Percentiles rank a stretch among this genome's conserved stretches.
Conservation (phyloP, 495 filamentous ascomycete species). For the Penicillium pulvis region DNA sequence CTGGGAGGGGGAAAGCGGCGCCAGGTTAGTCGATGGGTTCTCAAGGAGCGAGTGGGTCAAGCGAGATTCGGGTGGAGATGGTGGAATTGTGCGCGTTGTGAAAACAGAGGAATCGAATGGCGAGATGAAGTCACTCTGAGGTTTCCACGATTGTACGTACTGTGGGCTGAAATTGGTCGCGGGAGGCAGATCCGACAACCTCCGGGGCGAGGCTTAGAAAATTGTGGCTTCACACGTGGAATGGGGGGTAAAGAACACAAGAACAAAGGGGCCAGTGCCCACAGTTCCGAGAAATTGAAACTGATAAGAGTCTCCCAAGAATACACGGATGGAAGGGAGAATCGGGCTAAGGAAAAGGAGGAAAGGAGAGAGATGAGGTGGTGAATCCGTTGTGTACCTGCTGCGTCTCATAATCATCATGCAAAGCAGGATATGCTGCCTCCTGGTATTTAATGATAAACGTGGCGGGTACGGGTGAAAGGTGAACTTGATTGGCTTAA, state of each 20-base stretch:
- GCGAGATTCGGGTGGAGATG: neutral
- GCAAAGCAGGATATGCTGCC: constrained; percentile 14
- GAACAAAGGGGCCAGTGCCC: constrained; percentile 9
- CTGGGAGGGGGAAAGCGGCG: constrained; percentile 6
- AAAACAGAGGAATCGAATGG: neutral
- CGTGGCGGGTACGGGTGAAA: neutral
- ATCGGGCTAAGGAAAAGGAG: constrained; percentile 5
- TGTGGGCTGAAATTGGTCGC: constrained; percentile 16
- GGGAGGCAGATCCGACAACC: constrained; percentile 25
- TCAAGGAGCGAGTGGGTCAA: constrained; percentile 8
- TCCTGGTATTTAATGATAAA: constrained; percentile 24
- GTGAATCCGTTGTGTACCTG: constrained; percentile 3
- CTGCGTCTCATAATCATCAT: constrained; percentile 3
- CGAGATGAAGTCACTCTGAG: constrained; percentile 2
- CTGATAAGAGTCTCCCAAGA: neutral
- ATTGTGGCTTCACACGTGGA: constrained; percentile 31
- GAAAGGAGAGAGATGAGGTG: constrained; percentile 3
- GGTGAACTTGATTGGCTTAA: neutral
- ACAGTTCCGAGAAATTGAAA: constrained; percentile 14
- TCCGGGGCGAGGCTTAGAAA: constrained; percentile 25
- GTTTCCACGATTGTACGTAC: constrained; percentile 21
- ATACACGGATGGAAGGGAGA: constrained; percentile 1
- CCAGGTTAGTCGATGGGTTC: constrained; percentile 13
- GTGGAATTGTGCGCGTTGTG: constrained; percentile 1
- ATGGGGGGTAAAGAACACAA: constrained; percentile 17